phyloP scores from a whole-genome alignment of 768 basidiomycete genomes.

The Pleurotus giganteus region DNA sequence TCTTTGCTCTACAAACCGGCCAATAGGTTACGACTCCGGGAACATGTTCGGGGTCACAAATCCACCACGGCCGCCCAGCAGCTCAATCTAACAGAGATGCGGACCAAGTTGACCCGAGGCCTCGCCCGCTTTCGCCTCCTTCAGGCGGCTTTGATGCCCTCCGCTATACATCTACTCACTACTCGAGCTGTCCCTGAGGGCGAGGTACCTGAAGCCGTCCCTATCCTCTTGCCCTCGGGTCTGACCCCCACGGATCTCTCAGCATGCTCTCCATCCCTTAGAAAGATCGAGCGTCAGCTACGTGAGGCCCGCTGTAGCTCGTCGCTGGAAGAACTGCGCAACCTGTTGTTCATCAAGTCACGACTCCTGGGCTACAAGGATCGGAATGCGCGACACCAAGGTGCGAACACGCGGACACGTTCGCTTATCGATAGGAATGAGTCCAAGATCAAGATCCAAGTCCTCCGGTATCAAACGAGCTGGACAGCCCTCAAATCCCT shows the following conservation, averaged over 20 bases:
- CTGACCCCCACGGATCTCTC: neutral
- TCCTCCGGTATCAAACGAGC: neutral
- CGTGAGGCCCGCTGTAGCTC: neutral
- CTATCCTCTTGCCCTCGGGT: neutral
- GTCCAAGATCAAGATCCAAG: slow-evolving; percentile 2
- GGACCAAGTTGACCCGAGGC: neutral
- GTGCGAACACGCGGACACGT: neutral
- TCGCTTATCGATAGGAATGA: slow-evolving; percentile 1
- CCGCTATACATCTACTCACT: neutral
- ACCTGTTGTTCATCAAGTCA: neutral
- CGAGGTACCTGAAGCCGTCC: neutral
- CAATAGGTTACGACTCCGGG: neutral
- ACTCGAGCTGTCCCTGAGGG: neutral
- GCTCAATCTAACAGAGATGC: neutral
- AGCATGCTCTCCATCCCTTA: neutral
- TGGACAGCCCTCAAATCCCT: neutral
- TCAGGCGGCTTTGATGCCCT: neutral
- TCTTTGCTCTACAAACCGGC: neutral
- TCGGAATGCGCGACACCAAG: neutral
- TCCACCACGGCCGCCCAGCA: neutral
- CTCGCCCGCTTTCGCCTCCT: neutral
- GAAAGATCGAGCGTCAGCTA: neutral
- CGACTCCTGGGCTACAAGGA: neutral
- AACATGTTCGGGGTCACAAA: neutral
- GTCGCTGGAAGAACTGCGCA: neutral